Evolutionary conservation across 2,329 filamentous ascomycete genomes (phyloP), one percentile per base, ranked within the genome.

Genomic region (Sphaerulina musiva): DNA sequence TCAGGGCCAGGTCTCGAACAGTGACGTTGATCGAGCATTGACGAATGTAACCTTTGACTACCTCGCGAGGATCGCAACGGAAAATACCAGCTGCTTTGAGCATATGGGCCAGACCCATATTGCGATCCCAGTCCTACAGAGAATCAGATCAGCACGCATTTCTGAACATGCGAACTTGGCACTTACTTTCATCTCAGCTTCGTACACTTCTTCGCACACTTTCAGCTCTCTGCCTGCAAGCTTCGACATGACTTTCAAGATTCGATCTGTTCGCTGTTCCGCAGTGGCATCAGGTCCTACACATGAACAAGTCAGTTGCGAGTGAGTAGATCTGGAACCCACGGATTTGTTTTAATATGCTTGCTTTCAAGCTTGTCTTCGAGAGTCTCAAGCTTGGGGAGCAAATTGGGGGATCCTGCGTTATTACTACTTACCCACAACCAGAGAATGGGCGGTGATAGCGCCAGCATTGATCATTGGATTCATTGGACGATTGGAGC

Each of bases 21-120:
- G 70, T 73, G 59, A 72, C 71, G 26, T 72, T 73, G 57, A 73
- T 72, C 14, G 70, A 63, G 59, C 71, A 73, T 49, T 73, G 71
- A 1, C 71, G 69, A 23, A 73, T 71, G 54, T 73, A 73, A 10
- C 71, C 71, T 45, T 57, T 66, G 3, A 73, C 71, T 3, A 65
- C 68, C 42, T 72, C 69, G 8, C 58, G 66, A 0, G 68, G 65
- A 48, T 72, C 69, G 44, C 70, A 64, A 1, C 61, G 54, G 38
- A 73, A 69, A 58, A 73, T 69, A 1, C 70, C 70, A 1, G 70
- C 70, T 1, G 71, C 70, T 47, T 73, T 73, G 56, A 73, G 69
- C 70, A 73, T 73, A 51, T 70, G 71, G 2, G 68, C 71, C 0
- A 73, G 55, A 10, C 57, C 61, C 59, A 63, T 63, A 51, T 63